Conservation (phyloP, 2,329 filamentous ascomycete genomes). For the Exophiala sp. region DNA sequence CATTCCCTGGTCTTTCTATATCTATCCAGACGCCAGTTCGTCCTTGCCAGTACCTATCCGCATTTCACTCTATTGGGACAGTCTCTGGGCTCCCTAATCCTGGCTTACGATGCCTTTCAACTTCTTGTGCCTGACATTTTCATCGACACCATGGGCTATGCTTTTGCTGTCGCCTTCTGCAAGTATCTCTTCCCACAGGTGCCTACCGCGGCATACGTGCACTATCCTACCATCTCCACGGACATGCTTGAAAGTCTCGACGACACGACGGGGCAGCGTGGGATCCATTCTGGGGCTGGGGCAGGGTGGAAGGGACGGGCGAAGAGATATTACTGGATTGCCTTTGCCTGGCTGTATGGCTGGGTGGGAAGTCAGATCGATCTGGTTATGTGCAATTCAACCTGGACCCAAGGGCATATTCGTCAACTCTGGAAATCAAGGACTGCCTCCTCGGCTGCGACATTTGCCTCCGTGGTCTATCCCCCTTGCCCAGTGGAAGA, state of each 20-base stretch:
- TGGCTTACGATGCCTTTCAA: slow-evolving; percentile 90
- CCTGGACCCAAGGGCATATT: slow-evolving; percentile 85
- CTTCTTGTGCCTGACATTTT: slow-evolving; percentile 89
- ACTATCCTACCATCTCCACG: slow-evolving; percentile 96
- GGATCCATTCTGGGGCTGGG: slow-evolving; percentile 79
- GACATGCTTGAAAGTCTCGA: slow-evolving; percentile 89
- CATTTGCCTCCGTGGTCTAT: slow-evolving; percentile 70
- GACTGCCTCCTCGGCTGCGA: slow-evolving; percentile 38
- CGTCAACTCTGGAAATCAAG: slow-evolving; percentile 62
- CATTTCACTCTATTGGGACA: slow-evolving; percentile 92
- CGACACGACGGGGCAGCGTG: slow-evolving; percentile 56
- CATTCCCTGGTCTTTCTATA: slow-evolving; percentile 85
- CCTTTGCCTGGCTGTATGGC: slow-evolving; percentile 77
- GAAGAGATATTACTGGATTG: slow-evolving; percentile 79
- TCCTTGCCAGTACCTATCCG: slow-evolving; percentile 81
- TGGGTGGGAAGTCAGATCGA: slow-evolving; percentile 78
- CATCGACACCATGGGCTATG: slow-evolving; percentile 97
- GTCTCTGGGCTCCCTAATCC: slow-evolving; percentile 75
- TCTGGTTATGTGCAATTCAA: slow-evolving; percentile 95
- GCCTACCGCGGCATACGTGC: slow-evolving; percentile 87
- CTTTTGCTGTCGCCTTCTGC: slow-evolving; percentile 76
- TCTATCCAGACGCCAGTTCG: slow-evolving; percentile 77
- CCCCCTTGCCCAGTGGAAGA: slow-evolving; percentile 88
- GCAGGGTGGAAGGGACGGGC: slow-evolving; percentile 61
- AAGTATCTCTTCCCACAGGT: slow-evolving; percentile 74